Evolutionary conservation across 75 land plant species (phyloP).

Genomic region (Picea sitchensis): DNA sequence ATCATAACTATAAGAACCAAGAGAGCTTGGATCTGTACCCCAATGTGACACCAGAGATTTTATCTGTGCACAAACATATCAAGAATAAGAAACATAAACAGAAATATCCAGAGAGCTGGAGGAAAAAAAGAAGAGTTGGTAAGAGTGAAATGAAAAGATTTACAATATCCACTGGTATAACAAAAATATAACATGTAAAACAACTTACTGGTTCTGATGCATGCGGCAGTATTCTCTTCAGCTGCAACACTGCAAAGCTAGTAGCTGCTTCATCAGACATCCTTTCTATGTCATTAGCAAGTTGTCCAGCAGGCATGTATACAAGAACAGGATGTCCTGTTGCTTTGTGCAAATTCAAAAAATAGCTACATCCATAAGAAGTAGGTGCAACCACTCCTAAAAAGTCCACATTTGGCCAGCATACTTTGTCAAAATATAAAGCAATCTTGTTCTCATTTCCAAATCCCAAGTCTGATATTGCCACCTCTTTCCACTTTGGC

Average conservation of each 20-base stretch:
- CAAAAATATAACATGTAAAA: neutral
- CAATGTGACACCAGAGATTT: constrained; percentile 69
- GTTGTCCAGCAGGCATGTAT: constrained; percentile 81
- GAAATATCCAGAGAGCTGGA: neutral
- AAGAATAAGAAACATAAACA: neutral
- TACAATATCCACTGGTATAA: no score
- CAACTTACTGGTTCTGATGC: constrained; percentile 68
- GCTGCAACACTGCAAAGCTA: constrained; percentile 63
- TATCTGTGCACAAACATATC: constrained; percentile 36
- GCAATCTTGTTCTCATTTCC: constrained; percentile 87
- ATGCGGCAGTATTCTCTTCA: constrained; percentile 68
- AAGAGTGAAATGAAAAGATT: neutral
- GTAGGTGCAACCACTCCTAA: constrained; percentile 75
- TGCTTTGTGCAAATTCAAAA: constrained; percentile 86
- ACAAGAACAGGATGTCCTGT: constrained; percentile 87
- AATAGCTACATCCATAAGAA: constrained; percentile 70
- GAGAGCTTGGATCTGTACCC: constrained; percentile 69
- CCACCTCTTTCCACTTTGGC: constrained; percentile 73
- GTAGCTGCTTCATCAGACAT: constrained; percentile 74
- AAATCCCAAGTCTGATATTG: constrained; percentile 63
- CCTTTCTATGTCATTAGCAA: constrained; percentile 76
- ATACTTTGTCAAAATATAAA: constrained; percentile 60
- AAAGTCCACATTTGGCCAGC: constrained; percentile 88
- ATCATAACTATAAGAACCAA: constrained; percentile 74
- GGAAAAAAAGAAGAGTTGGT: neutral